These are phyloP conservation scores for Draba incana DNA, from an alignment of 345 rosid genomes.

Conservation along the genomic window DNA sequence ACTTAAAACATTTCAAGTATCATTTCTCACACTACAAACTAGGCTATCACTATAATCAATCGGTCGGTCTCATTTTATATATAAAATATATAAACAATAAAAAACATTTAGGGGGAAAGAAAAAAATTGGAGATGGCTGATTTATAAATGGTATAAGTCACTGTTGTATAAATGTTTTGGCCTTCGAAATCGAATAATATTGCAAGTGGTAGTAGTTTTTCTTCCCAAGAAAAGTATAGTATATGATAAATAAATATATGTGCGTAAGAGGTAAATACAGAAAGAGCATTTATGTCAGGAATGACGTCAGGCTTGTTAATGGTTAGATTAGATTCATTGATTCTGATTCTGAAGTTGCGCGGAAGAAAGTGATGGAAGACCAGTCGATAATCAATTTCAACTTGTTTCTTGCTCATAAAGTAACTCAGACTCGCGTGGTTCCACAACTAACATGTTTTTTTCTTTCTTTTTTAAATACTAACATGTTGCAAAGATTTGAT, in stretches of 20 bases:
- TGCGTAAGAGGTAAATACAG: slow-evolving; percentile 18
- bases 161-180: neutral
- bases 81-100: too few species aligned
- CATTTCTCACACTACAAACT: too few species aligned
- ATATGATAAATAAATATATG: neutral
- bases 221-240: too few species aligned
- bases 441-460: neutral
- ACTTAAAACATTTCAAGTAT: too few species aligned
- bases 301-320: slow-evolving; percentile 29
- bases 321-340: slow-evolving; percentile 24
- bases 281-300: slow-evolving; percentile 26
- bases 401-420: slow-evolving; percentile 32
- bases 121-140: too few species aligned
- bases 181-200: neutral
- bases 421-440: slow-evolving; percentile 26
- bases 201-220: slow-evolving; percentile 4
- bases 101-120: too few species aligned
- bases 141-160: neutral
- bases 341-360: slow-evolving; percentile 17
- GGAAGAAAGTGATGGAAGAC: slow-evolving; percentile 15
- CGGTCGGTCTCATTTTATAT: too few species aligned
- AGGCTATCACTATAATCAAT: too few species aligned
- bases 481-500: slow-evolving; percentile 14
- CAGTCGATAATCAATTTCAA: slow-evolving; percentile 12
- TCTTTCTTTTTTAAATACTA: too few species aligned